phyloP scores from a whole-genome alignment of 192 early-diverging fungal species.

The Coemansia sp. region DNA sequence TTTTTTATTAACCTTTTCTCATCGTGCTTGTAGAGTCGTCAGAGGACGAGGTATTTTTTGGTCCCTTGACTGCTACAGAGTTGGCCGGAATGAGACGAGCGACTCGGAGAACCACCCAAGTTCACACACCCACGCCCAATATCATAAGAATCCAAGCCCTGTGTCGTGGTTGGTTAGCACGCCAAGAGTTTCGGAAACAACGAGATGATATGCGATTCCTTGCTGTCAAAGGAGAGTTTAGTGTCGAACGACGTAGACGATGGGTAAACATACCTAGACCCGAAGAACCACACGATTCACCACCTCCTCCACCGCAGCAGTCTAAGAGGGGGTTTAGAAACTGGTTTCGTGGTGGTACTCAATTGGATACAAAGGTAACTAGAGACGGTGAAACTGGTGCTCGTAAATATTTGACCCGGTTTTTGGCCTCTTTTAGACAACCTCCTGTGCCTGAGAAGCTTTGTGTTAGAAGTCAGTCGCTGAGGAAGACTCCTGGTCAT shows the following conservation, averaged over 20 bases:
- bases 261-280: background rate
- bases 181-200: constrained; percentile 1
- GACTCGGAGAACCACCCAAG: background rate
- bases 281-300: background rate
- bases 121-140: background rate
- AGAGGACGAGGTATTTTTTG: constrained; percentile 52
- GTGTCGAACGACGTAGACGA: constrained; percentile 37
- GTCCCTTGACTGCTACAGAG: constrained; percentile 31
- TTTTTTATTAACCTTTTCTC: background rate
- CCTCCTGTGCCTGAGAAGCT: background rate
- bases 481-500: background rate
- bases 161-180: constrained; percentile 24
- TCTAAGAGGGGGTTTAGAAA: constrained; percentile 23
- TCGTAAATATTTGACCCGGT: background rate
- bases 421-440: background rate
- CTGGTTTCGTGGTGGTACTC: constrained; percentile 32
- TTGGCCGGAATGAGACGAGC: constrained; percentile 1
- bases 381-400: background rate
- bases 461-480: background rate
- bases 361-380: constrained; percentile 16
- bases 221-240: constrained; percentile 27
- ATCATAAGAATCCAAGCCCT: constrained; percentile 14
- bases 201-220: constrained; percentile 31
- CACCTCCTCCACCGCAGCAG: constrained; percentile 8
- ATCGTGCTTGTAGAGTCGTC: background rate